Base-by-base conservation (phyloP, 2,329 filamentous ascomycete genomes). In the Aquanectria penicillioides region DNA sequence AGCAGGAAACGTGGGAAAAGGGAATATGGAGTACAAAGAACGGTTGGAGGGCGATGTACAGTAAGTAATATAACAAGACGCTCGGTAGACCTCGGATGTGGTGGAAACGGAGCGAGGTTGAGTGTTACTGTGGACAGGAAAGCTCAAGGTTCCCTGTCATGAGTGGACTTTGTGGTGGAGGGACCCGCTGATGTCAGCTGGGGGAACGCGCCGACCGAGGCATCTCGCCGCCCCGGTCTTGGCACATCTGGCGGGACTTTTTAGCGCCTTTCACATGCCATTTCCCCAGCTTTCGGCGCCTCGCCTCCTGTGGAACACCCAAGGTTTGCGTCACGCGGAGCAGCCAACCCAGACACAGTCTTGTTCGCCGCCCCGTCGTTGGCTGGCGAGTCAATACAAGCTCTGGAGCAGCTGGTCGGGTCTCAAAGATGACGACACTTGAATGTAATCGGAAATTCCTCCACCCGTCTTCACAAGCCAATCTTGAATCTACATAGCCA, bases 211-310 rank as follows among this genome's bases (percentile, higher is more conserved):
- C 50, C 62, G 71, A 67, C 70, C 72, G 72, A 74, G 73, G 72
- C 72, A 74, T 70, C 69, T 72, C 55, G 57, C 56, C 46, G 65
- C 63, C 62, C 62, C 44, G 58, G 66, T 43, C 61, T 65, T 65
- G 63, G 67, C 66, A 29, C 44, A 22, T 38, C 33, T 38, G 47
- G 47, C 56, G 49, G 34, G 34, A 34, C 29, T 44, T 53, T 59
- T 46, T 64, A 66, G 71, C 62, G 70, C 46, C 62, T 69, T 70
- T 74, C 71, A 74, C 71, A 74, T 74, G 72, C 62, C 40, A 67
- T 49, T 60, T 64, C 68, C 67, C 68, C 68, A 68, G 64, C 65
- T 68, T 70, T 67, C 55, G 50, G 64, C 54, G 64, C n/a, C 23
- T 23, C 55, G 53, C 50, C 62, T 58, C 53, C 47, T n/a, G 48